Conservation (phyloP, 768 basidiomycete genomes). For the Pulveroboletus frians region DNA sequence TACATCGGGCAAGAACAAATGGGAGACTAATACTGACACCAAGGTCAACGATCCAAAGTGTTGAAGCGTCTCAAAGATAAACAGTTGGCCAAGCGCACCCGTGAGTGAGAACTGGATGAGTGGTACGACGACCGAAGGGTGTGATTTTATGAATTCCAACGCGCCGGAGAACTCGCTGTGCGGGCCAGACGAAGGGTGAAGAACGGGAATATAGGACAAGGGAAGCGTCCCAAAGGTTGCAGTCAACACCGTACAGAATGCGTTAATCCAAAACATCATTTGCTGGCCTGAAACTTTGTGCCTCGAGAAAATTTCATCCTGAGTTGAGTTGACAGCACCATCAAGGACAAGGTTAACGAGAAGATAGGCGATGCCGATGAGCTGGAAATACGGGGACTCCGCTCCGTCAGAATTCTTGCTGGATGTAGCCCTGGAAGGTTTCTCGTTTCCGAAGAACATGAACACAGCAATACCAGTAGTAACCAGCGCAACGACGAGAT, state of each 20-base stretch:
- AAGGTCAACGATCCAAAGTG: constrained; percentile 88
- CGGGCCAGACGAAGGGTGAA: constrained; percentile 61
- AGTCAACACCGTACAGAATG: constrained; percentile 75
- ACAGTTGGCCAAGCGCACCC: constrained; percentile 92
- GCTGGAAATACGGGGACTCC: constrained; percentile 45
- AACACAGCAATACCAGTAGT: constrained; percentile 88
- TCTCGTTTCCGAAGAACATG: constrained; percentile 79
- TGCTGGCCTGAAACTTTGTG: constrained; percentile 83
- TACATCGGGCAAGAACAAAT: neutral
- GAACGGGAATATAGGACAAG: constrained; percentile 75
- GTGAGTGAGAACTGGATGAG: constrained; percentile 82
- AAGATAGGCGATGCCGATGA: constrained; percentile 72
- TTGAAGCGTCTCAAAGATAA: constrained; percentile 94
- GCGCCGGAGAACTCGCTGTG: constrained; percentile 63
- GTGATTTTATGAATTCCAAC: constrained; percentile 66
- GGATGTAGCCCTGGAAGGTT: constrained; percentile 33
- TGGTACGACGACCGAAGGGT: constrained; percentile 70
- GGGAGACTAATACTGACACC: constrained; percentile 51
- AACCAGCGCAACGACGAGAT: constrained; percentile 90
- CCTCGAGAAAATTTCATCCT: constrained; percentile 89
- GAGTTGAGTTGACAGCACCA: constrained; percentile 91
- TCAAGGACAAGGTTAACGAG: constrained; percentile 87
- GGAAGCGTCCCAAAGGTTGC: constrained; percentile 66
- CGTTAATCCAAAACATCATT: constrained; percentile 99
- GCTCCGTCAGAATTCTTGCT: constrained; percentile 28